phyloP scores from a whole-genome alignment of 495 filamentous ascomycete genomes.

The Bathelium albidoporum region DNA sequence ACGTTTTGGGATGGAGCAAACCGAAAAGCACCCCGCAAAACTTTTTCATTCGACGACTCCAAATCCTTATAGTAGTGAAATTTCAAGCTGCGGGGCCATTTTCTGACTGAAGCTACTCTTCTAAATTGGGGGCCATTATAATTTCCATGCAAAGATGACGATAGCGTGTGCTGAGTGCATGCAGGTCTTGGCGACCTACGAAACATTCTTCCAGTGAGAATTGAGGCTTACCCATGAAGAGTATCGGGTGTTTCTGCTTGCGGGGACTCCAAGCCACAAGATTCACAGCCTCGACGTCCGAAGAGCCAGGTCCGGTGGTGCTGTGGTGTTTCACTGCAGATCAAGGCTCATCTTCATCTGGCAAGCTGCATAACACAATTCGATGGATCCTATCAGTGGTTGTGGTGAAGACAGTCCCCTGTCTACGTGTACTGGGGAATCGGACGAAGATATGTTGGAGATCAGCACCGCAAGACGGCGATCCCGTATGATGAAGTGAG shows the following conservation, averaged over 20 bases:
- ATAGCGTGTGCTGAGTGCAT: not conserved
- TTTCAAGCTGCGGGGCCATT: not conserved
- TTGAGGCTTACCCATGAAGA: not conserved
- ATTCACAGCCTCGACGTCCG: not conserved
- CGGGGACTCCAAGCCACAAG: not conserved
- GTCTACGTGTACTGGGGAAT: too few relatives aligned
- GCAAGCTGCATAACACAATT: too few relatives aligned
- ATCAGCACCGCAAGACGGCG: too few relatives aligned
- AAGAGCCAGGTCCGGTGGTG: too few relatives aligned
- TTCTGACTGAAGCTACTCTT: not conserved
- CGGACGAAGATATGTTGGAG: too few relatives aligned
- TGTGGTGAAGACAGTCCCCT: too few relatives aligned
- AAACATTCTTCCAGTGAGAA: not conserved
- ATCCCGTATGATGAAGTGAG: too few relatives aligned
- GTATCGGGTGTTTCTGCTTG: not conserved
- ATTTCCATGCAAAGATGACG: too few relatives aligned
- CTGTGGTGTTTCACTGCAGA: too few relatives aligned
- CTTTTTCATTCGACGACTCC: not conserved
- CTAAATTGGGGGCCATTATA: not conserved
- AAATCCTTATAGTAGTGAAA: not conserved
- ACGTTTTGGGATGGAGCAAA: not conserved
- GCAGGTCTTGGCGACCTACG: not conserved
- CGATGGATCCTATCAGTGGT: too few relatives aligned
- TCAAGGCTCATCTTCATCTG: too few relatives aligned
- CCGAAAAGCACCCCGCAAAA: not conserved